These are phyloP conservation scores for Pseudoneurospora amorphoporcata DNA, from an alignment of 495 filamentous ascomycete genomes.

Conservation along the genomic window DNA sequence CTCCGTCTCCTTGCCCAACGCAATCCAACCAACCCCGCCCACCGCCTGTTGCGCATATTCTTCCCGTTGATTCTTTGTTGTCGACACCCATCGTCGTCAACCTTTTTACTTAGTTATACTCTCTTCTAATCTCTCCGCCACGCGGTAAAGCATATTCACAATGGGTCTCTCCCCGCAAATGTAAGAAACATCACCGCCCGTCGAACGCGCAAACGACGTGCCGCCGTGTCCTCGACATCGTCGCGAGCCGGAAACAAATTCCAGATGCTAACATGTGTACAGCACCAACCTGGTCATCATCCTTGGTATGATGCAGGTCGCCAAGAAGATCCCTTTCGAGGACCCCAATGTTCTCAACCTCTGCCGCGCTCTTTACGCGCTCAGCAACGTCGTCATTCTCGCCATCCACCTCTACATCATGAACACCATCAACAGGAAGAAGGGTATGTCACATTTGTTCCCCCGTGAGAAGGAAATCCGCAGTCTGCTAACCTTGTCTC, in stretches of 20 bases:
- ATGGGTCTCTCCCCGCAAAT: neutral
- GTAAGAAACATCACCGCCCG: neutral
- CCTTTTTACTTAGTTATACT: neutral
- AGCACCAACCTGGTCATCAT: slow-evolving; percentile 93
- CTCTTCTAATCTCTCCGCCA: neutral
- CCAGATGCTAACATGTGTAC: slow-evolving; percentile 3
- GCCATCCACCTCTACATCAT: slow-evolving; percentile 76
- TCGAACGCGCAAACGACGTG: neutral
- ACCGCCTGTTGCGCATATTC: neutral
- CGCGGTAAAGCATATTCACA: neutral
- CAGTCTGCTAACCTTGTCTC: slow-evolving; percentile 7
- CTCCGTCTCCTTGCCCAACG: neutral
- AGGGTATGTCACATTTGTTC: slow-evolving; percentile 50
- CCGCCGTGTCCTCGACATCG: neutral
- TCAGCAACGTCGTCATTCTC: slow-evolving; percentile 83
- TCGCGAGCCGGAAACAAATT: neutral
- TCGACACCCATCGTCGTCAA: neutral
- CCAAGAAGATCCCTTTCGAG: slow-evolving; percentile 93
- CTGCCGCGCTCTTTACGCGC: slow-evolving; percentile 71
- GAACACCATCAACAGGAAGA: slow-evolving; percentile 78
- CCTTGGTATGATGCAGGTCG: slow-evolving; percentile 93
- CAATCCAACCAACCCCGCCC: neutral
- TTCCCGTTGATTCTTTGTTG: neutral
- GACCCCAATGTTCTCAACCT: slow-evolving; percentile 75
- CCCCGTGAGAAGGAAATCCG: neutral